phyloP scores from a whole-genome alignment of 2,329 filamentous ascomycete genomes.

The Beauveria rudraprayagi region DNA sequence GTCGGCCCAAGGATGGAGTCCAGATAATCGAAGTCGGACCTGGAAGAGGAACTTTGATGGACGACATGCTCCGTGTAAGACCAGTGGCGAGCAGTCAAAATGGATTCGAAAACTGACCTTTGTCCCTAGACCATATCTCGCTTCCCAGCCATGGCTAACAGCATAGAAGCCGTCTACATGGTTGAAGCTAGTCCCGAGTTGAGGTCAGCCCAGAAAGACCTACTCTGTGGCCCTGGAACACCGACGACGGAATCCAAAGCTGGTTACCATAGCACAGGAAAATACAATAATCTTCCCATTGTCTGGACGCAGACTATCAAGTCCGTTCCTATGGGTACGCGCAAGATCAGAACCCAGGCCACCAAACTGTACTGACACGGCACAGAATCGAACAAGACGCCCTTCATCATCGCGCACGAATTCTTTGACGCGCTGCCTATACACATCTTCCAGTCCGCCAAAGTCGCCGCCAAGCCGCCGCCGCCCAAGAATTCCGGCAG shows the following conservation, averaged over 20 bases:
- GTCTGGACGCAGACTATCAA: slow-evolving; percentile 87
- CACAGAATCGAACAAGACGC: slow-evolving; percentile 59
- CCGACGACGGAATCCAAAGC: slow-evolving; percentile 61
- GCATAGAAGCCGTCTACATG: slow-evolving; percentile 82
- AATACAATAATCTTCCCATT: slow-evolving; percentile 65
- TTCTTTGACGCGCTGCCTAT: slow-evolving; percentile 98
- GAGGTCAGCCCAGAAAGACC: slow-evolving; percentile 65
- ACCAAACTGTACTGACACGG: not conserved
- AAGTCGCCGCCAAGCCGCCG: slow-evolving; percentile 21
- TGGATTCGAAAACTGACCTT: not conserved
- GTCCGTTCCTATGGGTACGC: slow-evolving; percentile 62
- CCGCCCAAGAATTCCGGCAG: slow-evolving; percentile 2
- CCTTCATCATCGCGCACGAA: slow-evolving; percentile 93
- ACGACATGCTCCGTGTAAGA: slow-evolving; percentile 81
- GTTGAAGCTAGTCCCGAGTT: slow-evolving; percentile 86
- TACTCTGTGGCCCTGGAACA: slow-evolving; percentile 68
- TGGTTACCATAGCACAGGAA: slow-evolving; percentile 67
- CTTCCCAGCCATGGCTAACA: slow-evolving; percentile 69
- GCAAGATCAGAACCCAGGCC: not conserved
- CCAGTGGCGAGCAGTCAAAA: not conserved
- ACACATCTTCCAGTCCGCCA: slow-evolving; percentile 80
- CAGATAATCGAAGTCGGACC: slow-evolving; percentile 92
- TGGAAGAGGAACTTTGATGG: slow-evolving; percentile 91
- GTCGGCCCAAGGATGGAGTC: slow-evolving; percentile 61
- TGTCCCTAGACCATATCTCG: slow-evolving; percentile 67